phyloP scores from a whole-genome alignment of 2,329 filamentous ascomycete genomes.

The Penicillium sp. region DNA sequence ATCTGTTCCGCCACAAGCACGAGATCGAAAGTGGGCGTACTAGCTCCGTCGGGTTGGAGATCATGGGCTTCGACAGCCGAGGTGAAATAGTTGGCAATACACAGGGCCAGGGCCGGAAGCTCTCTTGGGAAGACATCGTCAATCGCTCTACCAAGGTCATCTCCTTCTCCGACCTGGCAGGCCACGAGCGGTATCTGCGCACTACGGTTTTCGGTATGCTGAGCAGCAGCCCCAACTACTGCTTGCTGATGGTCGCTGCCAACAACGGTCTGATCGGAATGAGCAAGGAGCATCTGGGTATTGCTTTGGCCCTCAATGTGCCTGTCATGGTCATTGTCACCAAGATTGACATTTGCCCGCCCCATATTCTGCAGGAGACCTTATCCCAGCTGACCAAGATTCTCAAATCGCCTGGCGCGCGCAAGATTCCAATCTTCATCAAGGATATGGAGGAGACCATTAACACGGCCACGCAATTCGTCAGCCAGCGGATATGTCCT shows the following conservation, averaged over 20 bases:
- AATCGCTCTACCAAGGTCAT: constrained; percentile 94
- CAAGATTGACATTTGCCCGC: constrained; percentile 97
- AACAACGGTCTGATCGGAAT: constrained; percentile 97
- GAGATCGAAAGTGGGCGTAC: constrained; percentile 95
- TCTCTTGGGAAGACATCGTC: constrained; percentile 98
- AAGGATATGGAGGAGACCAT: constrained; percentile 88
- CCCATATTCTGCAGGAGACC: constrained; percentile 91
- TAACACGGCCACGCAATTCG: constrained; percentile 92
- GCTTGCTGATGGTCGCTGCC: constrained; percentile 94
- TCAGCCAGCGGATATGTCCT: constrained; percentile 91
- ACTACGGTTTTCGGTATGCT: constrained; percentile 95
- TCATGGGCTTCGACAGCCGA: constrained; percentile 90
- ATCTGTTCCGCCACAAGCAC: constrained; percentile 96
- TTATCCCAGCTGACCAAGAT: constrained; percentile 89
- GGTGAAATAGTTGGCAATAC: constrained; percentile 80
- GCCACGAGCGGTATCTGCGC: constrained; percentile 90
- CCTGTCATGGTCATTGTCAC: constrained; percentile 97
- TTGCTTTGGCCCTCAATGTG: constrained; percentile 90
- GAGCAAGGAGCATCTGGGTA: constrained; percentile 96
- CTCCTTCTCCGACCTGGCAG: constrained; percentile 90
- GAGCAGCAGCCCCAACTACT: constrained; percentile 95
- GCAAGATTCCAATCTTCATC: constrained; percentile 95
- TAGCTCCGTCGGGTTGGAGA: constrained; percentile 97
- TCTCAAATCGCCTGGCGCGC: constrained; percentile 85
- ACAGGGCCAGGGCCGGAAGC: constrained; percentile 77